Conservation (phyloP, 305 asterid genomes). For the Fraxinus latifolia region DNA sequence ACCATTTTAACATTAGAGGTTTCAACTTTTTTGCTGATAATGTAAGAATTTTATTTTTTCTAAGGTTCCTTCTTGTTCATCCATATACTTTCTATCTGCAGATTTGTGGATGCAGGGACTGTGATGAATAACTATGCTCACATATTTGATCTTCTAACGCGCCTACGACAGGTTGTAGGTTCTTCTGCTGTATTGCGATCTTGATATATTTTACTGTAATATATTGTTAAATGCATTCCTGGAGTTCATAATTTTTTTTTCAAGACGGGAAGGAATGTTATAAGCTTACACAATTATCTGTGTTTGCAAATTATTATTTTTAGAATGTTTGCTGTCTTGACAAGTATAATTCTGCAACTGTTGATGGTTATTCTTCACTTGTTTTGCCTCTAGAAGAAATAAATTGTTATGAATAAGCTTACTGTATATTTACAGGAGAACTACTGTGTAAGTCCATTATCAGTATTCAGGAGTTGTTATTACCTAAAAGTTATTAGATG, state of each 20-base stretch:
- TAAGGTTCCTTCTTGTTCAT: conserved; percentile 4
- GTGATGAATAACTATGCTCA: conserved; percentile 89
- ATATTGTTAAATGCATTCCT: conserved; percentile 6
- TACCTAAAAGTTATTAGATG: background rate
- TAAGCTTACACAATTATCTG: background rate
- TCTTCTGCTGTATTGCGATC: conserved; percentile 13
- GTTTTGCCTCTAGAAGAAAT: background rate
- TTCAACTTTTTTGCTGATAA: background rate
- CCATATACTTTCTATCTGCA: conserved; percentile 36
- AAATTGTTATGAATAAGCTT: background rate
- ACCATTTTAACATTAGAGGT: background rate
- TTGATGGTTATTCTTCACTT: background rate
- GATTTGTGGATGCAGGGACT: conserved; percentile 70
- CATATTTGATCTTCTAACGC: conserved; percentile 88
- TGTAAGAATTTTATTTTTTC: background rate
- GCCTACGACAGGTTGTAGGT: conserved; percentile 77
- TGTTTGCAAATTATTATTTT: background rate
- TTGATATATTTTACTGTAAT: conserved; percentile 8
- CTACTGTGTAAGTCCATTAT: background rate
- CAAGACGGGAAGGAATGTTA: background rate
- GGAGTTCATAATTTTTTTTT: background rate
- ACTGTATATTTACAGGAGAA: background rate
- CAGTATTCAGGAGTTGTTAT: background rate
- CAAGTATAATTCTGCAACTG: background rate
- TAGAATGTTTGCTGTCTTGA: background rate